Evolutionary conservation across 2,329 filamentous ascomycete species (phyloP).

Genomic region (Talaromyces sp.): DNA sequence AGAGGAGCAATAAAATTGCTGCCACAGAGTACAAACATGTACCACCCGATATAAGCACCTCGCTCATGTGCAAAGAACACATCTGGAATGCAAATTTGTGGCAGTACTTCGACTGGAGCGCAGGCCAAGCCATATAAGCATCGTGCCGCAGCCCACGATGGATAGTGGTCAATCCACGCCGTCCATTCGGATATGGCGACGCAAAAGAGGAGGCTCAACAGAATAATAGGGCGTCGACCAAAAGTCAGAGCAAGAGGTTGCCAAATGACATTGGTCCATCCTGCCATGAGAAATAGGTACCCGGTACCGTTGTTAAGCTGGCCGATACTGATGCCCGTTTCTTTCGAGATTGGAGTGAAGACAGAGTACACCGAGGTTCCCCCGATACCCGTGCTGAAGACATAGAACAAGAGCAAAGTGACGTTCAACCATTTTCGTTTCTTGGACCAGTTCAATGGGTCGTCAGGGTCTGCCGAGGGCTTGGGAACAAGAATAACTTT

Average conservation of each 20-base stretch:
- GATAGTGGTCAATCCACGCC: slow-evolving; percentile 19
- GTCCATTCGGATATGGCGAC: slow-evolving; percentile 20
- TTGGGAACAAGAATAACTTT: slow-evolving; percentile 36
- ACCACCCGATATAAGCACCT: slow-evolving; percentile 45
- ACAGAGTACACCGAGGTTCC: slow-evolving; percentile 36
- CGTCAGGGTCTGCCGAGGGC: slow-evolving; percentile 41
- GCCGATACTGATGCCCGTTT: slow-evolving; percentile 44
- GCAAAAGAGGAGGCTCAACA: slow-evolving; percentile 20
- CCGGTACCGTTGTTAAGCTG: slow-evolving; percentile 50
- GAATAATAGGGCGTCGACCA: slow-evolving; percentile 25
- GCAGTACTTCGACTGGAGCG: slow-evolving; percentile 51
- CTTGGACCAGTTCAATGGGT: slow-evolving; percentile 41
- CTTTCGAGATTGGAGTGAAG: slow-evolving; percentile 41
- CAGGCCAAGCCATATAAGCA: slow-evolving; percentile 48
- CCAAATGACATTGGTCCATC: slow-evolving; percentile 39
- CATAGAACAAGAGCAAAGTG: slow-evolving; percentile 28
- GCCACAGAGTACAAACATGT: slow-evolving; percentile 46
- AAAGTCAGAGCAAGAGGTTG: slow-evolving; percentile 35
- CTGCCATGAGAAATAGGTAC: slow-evolving; percentile 35
- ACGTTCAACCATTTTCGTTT: slow-evolving; percentile 31
- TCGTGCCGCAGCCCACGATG: slow-evolving; percentile 18
- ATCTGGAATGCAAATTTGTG: slow-evolving; percentile 49
- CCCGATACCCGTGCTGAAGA: slow-evolving; percentile 33
- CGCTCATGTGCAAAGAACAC: slow-evolving; percentile 48
- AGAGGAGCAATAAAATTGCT: slow-evolving; percentile 51